These are phyloP conservation scores for Dactylellina cionopaga DNA, from an alignment of 2,329 filamentous ascomycete genomes.

Conservation along the genomic window DNA sequence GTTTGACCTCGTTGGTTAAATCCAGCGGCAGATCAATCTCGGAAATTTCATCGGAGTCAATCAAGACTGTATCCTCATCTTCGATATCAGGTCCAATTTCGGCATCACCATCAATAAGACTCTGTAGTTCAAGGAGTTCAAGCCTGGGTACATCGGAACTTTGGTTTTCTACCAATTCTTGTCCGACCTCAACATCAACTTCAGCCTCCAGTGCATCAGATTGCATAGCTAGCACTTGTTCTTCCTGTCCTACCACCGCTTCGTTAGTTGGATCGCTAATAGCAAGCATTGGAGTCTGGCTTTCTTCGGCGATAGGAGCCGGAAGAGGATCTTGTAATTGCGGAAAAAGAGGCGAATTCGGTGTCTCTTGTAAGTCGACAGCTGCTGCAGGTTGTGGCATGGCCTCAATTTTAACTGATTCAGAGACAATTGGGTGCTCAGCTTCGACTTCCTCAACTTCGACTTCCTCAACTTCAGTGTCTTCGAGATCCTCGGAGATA, in stretches of 20 bases:
- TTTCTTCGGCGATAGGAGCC: constrained; percentile 37
- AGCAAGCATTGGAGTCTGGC: constrained; percentile 2
- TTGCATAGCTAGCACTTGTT: background rate
- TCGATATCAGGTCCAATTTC: background rate
- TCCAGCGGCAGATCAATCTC: no score
- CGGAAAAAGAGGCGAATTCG: background rate
- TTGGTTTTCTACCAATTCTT: background rate
- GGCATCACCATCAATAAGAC: background rate
- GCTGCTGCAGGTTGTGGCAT: background rate
- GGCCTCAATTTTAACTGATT: background rate
- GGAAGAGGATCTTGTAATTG: constrained; percentile 12
- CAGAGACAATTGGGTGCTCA: background rate
- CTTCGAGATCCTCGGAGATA: constrained; percentile 24
- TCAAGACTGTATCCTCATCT: background rate
- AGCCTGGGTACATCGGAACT: background rate
- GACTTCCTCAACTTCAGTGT: no score
- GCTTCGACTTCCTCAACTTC: background rate
- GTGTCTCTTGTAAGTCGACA: background rate
- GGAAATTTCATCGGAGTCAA: background rate
- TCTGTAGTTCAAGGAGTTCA: background rate
- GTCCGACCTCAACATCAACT: background rate
- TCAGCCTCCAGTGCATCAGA: background rate
- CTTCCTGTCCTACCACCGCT: background rate
- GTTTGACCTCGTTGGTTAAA: no score
- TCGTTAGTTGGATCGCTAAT: background rate